Conservation (phyloP, 2,329 filamentous ascomycete species). For the Aspergillus intermedius region DNA sequence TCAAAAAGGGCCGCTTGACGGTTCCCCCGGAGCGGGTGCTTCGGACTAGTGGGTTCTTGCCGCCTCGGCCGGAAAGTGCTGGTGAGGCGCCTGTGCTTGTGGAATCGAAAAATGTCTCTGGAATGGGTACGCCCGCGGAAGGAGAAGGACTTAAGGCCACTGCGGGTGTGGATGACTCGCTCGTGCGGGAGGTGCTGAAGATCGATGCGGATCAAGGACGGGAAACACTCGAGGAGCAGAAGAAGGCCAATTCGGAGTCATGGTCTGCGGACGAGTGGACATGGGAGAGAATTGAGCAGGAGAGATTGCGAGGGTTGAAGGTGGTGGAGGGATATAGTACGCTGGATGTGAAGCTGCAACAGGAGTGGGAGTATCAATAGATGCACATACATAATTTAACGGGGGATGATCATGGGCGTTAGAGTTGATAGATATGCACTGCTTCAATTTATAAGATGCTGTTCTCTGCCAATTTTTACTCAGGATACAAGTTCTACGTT, state of each 20-base stretch:
- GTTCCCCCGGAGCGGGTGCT: constrained; percentile 75
- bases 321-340: constrained; percentile 50
- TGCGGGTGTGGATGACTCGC: constrained; percentile 27
- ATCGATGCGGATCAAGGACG: constrained; percentile 23
- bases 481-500: too few species aligned
- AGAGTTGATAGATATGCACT: too few species aligned
- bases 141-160: constrained; percentile 24
- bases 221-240: constrained; percentile 24
- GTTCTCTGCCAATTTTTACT: too few species aligned
- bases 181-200: constrained; percentile 32
- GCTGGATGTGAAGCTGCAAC: constrained; percentile 47
- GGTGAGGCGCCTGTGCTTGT: constrained; percentile 12
- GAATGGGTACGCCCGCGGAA: constrained; percentile 25
- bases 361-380: constrained; percentile 34
- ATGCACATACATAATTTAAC: too few species aligned
- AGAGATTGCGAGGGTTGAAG: constrained; percentile 49
- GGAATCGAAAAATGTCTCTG: constrained; percentile 21
- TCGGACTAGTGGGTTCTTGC: constrained; percentile 65
- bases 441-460: too few species aligned
- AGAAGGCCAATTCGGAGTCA: constrained; percentile 24
- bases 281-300: constrained; percentile 55
- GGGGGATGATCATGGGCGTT: too few species aligned
- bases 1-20: constrained; percentile 75
- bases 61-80: constrained; percentile 58
- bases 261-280: constrained; percentile 45